phyloP scores from a whole-genome alignment of 2,329 filamentous ascomycete genomes.

The Cercospora sp. region DNA sequence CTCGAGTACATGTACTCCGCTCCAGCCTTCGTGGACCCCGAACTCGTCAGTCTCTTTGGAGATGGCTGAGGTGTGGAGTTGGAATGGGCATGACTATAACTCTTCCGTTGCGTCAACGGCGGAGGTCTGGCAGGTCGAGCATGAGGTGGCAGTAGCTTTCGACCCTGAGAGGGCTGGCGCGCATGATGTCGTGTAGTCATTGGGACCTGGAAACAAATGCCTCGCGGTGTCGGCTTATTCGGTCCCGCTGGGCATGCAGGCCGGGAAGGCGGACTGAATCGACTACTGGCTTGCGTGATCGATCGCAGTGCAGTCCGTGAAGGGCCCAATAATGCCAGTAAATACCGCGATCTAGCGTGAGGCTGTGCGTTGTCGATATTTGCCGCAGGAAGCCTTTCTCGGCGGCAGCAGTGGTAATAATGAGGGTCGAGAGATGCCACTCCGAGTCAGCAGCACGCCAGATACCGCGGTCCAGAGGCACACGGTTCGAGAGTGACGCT shows the following conservation, averaged over 20 bases:
- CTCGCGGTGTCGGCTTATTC: background rate
- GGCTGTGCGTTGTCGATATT: background rate
- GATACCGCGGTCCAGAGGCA: background rate
- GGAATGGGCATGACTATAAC: constrained; percentile 22
- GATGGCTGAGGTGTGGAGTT: constrained; percentile 19
- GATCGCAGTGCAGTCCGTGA: background rate
- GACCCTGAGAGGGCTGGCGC: constrained; percentile 31
- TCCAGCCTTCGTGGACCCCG: constrained; percentile 25
- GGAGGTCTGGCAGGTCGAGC: constrained; percentile 30
- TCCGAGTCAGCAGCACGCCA: background rate
- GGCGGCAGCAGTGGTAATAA: background rate
- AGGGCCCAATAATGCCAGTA: background rate
- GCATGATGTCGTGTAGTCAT: constrained; percentile 33
- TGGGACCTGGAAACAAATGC: constrained; percentile 8
- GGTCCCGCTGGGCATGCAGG: background rate
- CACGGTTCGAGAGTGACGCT: background rate
- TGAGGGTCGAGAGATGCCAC: background rate
- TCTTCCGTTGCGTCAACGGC: constrained; percentile 28
- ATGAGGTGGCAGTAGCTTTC: constrained; percentile 32
- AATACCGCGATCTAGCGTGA: background rate
- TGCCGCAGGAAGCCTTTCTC: background rate
- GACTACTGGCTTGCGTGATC: background rate
- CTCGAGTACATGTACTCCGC: constrained; percentile 20
- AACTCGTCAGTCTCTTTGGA: constrained; percentile 17
- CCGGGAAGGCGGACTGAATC: background rate